Percentiles rank a stretch among this genome's conserved stretches.
Conservation (phyloP, 257 asterid genomes). For the Cynanchum wilfordii region DNA sequence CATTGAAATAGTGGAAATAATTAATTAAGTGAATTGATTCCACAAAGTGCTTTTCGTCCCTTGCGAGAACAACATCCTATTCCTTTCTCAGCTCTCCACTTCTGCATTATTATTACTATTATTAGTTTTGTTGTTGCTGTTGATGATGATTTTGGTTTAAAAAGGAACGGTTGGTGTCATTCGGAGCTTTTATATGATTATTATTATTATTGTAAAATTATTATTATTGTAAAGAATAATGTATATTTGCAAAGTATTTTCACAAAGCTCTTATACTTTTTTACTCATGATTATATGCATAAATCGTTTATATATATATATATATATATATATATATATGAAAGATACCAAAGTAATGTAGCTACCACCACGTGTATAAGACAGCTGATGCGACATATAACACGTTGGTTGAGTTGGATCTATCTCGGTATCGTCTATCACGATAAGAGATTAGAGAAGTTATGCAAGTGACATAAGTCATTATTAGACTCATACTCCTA, state of each 20-base stretch:
- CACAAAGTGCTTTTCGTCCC: conserved; percentile 1
- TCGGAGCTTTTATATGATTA: background rate
- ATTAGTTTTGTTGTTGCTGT: background rate
- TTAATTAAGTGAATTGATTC: background rate
- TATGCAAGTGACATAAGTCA: too few relatives aligned
- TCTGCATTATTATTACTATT: background rate
- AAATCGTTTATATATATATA: background rate
- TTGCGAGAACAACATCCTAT: background rate
- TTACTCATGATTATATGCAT: too few relatives aligned
- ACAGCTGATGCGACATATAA: too few relatives aligned
- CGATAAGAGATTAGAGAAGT: too few relatives aligned
- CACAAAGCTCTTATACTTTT: background rate
- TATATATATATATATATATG: too few relatives aligned
- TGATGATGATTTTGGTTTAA: background rate
- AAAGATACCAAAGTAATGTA: too few relatives aligned
- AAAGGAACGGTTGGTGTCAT: conserved; percentile 3
- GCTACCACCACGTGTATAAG: too few relatives aligned
- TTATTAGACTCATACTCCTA: too few relatives aligned
- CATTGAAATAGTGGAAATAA: conserved; percentile 5
- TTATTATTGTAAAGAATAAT: background rate
- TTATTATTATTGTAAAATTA: too few relatives aligned
- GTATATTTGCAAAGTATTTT: background rate
- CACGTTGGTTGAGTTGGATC: too few relatives aligned
- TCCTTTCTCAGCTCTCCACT: background rate
- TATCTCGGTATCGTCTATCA: too few relatives aligned